A percentile compares a stretch with the other conserved stretches of the same genome.
Evolutionary conservation across 2,329 filamentous ascomycete genomes (phyloP).

Genomic region (Ceratocystis destructans): DNA sequence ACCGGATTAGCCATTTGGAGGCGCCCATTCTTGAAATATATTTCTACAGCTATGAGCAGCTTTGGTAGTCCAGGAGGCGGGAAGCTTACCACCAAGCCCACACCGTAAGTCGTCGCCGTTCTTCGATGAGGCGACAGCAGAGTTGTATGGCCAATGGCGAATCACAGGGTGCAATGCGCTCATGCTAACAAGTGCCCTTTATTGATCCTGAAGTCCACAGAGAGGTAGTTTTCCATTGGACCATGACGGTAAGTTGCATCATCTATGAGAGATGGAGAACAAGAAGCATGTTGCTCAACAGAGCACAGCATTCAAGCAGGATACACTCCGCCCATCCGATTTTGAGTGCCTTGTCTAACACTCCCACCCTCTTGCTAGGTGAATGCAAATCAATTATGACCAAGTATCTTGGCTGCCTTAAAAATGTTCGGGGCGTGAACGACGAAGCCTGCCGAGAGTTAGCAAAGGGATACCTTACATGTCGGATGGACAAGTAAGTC

Average conservation of each 20-base stretch:
- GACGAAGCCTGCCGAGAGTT: conserved; percentile 71
- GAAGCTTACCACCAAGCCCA: conserved; percentile 51
- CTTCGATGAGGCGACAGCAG: background rate
- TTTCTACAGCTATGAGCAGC: conserved; percentile 35
- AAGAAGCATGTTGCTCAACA: background rate
- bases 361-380: conserved; percentile 35
- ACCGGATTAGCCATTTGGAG: no score
- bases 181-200: background rate
- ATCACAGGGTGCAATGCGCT: no score
- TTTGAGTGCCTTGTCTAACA: conserved; percentile 11
- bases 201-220: conserved; percentile 49
- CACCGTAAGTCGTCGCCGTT: conserved; percentile 42
- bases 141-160: background rate
- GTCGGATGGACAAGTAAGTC: conserved; percentile 82
- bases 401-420: conserved; percentile 75
- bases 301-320: background rate
- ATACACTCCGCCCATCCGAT: background rate
- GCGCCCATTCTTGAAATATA: background rate
- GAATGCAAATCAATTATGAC: conserved; percentile 89
- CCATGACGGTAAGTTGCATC: conserved; percentile 51
- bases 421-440: conserved; percentile 69
- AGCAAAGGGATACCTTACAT: conserved; percentile 78
- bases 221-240: conserved; percentile 93
- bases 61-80: conserved; percentile 59
- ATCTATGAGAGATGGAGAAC: background rate